phyloP scores from a whole-genome alignment of 2,329 filamentous ascomycete species.

The Chaetomiaceae sp. region DNA sequence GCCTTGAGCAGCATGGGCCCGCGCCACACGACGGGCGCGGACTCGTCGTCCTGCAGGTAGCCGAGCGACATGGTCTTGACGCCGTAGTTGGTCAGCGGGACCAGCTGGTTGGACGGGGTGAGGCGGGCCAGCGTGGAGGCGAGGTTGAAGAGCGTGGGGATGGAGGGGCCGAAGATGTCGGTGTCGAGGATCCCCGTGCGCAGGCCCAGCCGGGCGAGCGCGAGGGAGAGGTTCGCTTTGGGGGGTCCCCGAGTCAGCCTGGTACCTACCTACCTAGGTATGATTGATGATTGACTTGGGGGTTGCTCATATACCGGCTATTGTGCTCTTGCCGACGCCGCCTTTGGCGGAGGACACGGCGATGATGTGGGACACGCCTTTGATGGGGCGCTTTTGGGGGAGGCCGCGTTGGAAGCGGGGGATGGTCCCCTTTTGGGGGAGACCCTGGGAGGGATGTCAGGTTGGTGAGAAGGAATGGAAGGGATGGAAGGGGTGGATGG shows the following conservation, averaged over 20 bases:
- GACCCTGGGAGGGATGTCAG: conserved; percentile 54
- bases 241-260: no score
- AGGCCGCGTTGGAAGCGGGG: conserved; percentile 75
- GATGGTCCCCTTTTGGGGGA: conserved; percentile 72
- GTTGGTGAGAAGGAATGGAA: not conserved
- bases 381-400: conserved; percentile 75
- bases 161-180: conserved; percentile 93
- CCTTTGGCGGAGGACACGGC: conserved; percentile 97
- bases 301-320: no score
- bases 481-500: no score
- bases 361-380: conserved; percentile 83
- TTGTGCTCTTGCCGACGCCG: conserved; percentile 95
- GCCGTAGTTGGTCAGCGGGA: conserved; percentile 90
- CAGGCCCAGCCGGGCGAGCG: conserved; percentile 77
- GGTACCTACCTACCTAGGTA: no score
- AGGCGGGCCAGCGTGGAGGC: conserved; percentile 71
- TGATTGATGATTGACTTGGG: no score
- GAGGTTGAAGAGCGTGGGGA: conserved; percentile 84
- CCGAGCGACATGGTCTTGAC: conserved; percentile 99
- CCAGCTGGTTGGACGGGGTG: conserved; percentile 68
- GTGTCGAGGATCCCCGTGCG: conserved; percentile 87
- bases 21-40: conserved; percentile 86
- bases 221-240: conserved; percentile 82
- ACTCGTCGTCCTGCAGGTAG: conserved; percentile 73
- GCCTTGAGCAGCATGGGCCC: conserved; percentile 98